Conservation (phyloP, 805 yeast species). For the Torulaspora indica region DNA sequence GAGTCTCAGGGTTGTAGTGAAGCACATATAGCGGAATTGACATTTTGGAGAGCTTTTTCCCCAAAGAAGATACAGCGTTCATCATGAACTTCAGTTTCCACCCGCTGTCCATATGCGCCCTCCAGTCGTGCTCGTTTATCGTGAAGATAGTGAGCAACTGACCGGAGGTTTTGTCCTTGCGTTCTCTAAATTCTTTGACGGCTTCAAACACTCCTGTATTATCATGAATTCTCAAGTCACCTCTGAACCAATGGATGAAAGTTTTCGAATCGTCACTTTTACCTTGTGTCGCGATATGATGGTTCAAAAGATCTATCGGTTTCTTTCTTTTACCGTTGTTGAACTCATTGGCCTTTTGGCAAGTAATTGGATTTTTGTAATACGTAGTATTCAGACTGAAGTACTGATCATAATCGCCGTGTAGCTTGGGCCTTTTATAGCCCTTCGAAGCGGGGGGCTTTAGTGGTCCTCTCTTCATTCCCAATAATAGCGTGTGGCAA, state of each 20-base stretch:
- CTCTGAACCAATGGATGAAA: constrained; percentile 45
- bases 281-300: constrained; percentile 2
- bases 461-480: constrained; percentile 8
- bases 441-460: constrained; percentile 1
- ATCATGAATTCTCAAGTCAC: constrained; percentile 45
- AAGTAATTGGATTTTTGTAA: constrained; percentile 19
- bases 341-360: constrained; percentile 19
- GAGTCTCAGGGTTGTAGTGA: constrained; percentile 21
- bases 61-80: constrained; percentile 35
- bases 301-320: constrained; percentile 17
- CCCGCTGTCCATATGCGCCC: constrained; percentile 42
- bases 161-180: constrained; percentile 17
- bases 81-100: constrained; percentile 41
- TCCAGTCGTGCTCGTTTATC: constrained; percentile 39
- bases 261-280: constrained; percentile 9
- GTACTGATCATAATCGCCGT: constrained; percentile 19
- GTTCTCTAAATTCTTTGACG: constrained; percentile 31
- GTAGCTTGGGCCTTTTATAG: constrained; percentile 5
- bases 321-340: constrained; percentile 18
- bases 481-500: not conserved
- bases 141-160: constrained; percentile 43
- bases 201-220: constrained; percentile 42
- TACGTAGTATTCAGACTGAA: constrained; percentile 14
- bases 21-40: constrained; percentile 38
- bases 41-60: constrained; percentile 30